Evolutionary conservation across 805 yeast genomes (phyloP), one percentile per base, ranked within the genome.

Genomic region (Ogataea corticis): DNA sequence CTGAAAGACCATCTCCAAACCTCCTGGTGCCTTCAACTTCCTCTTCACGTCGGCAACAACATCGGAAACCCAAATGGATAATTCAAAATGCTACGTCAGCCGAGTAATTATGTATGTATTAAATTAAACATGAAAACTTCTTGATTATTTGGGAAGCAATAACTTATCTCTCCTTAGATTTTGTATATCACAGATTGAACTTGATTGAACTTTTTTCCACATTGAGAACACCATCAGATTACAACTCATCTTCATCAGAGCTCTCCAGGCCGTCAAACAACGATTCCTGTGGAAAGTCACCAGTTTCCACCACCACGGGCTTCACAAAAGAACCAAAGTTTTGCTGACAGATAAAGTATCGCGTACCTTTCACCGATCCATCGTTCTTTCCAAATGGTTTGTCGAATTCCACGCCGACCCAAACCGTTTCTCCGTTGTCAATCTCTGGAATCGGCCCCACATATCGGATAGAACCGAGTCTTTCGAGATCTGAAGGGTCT

Each of bases 351-450:
- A 68, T 58, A 59, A 92, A 91, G 51, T 86, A 76, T 29, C 72
- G 57, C 1, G 54, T 61, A 0, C 87, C 90, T 29, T 80, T 78
- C 32, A 89, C 68, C 16, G 79, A 66, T 0, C 98, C 98, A 58
- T 88, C 80, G 58, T 91, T 88, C 62, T 85, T 88, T 4, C 98
- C 98, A 7, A 77, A 76, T 0, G 97, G 92, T 54, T 86, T 89
- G 55, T 87, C 94, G 44, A 90, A 82, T 55, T 83, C 87, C 3
- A 92, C 77, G 0, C 97, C 98, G 25, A 87, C 76, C 97, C 97
- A 92, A 1, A 66, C 53, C 15, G 55, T 54, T 29, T 70, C 76
- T 2, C 71, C 75, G 19, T 53, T 51, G 38, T 80, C 82, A 39
- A 90, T 76, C 32, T 75, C 80, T 0, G 79, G 71, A 1, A 92